Conservation (phyloP, 192 early-diverging fungal genomes). For the Kickxella alabastrina region DNA sequence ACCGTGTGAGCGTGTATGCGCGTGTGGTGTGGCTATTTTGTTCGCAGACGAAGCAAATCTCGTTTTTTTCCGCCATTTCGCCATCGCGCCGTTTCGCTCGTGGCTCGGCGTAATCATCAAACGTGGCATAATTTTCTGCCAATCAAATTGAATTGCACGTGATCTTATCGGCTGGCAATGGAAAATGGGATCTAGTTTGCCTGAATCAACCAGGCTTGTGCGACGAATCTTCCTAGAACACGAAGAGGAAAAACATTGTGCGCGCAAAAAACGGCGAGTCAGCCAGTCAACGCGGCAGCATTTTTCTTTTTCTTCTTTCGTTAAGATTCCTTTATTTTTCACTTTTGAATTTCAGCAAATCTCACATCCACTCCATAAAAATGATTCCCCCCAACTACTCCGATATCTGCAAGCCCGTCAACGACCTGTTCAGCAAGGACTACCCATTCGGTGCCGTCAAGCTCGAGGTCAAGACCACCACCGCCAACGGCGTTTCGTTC, state of each 20-base stretch:
- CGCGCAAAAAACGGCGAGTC: no score
- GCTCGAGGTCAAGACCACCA: constrained; percentile 96
- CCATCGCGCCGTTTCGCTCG: background rate
- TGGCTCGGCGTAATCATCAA: background rate
- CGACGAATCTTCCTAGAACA: no score
- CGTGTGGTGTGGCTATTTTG: no score
- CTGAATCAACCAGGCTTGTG: no score
- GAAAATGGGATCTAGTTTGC: no score
- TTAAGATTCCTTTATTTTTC: constrained; percentile 1
- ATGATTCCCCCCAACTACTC: constrained; percentile 80
- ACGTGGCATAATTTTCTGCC: constrained; percentile 16
- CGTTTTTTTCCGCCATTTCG: background rate
- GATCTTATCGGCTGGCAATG: no score
- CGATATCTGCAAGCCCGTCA: constrained; percentile 92
- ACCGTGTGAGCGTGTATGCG: no score
- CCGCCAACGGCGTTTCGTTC: constrained; percentile 95
- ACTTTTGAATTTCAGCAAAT: background rate
- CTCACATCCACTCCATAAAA: background rate
- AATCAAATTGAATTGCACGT: constrained; percentile 20
- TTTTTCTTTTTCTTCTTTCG: background rate
- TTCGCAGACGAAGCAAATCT: no score
- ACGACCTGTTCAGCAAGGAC: constrained; percentile 96
- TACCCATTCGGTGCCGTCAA: constrained; percentile 88
- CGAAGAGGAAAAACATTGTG: no score
- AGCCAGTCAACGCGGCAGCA: no score